Evolutionary conservation across 2,329 filamentous ascomycete genomes (phyloP).

Genomic region (Pseudocercospora vitis): DNA sequence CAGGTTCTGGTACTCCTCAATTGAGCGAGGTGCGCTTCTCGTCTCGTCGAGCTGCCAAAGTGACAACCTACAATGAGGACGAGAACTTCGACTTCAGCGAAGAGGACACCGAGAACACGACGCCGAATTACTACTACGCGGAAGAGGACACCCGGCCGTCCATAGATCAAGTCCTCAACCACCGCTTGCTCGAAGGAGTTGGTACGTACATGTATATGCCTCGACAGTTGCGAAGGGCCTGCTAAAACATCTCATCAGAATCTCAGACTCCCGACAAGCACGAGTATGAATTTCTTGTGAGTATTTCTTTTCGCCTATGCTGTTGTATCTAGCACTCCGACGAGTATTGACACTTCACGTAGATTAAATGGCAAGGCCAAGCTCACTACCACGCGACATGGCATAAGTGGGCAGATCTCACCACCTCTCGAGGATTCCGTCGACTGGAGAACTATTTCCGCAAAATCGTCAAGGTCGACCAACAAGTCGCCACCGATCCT

Average conservation of each 20-base stretch:
- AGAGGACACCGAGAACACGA: conserved; percentile 61
- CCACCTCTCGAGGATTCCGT: conserved; percentile 70
- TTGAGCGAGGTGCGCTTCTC: conserved; percentile 88
- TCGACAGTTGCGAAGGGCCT: not conserved
- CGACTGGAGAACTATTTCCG: conserved; percentile 94
- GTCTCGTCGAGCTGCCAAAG: conserved; percentile 76
- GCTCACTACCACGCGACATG: conserved; percentile 95
- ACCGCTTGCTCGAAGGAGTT: conserved; percentile 69
- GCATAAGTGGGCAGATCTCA: conserved; percentile 76
- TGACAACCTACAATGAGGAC: conserved; percentile 68
- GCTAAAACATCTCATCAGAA: conserved; percentile 22
- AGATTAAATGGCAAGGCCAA: conserved; percentile 95
- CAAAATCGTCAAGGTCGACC: conserved; percentile 78
- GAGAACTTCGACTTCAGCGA: conserved; percentile 60
- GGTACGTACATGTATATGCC: conserved; percentile 34
- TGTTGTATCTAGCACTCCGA: conserved; percentile 16
- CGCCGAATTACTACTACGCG: conserved; percentile 69
- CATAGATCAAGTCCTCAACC: conserved; percentile 88
- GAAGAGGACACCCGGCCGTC: conserved; percentile 77
- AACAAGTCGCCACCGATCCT: conserved; percentile 67
- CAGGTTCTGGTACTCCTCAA: conserved; percentile 60
- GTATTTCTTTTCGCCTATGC: conserved; percentile 23
- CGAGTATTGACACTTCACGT: conserved; percentile 43
- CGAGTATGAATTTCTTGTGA: conserved; percentile 77
- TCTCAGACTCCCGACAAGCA: conserved; percentile 56